Base-by-base conservation (phyloP, 169 alveolate species). In the Toxoplasma gondii region DNA sequence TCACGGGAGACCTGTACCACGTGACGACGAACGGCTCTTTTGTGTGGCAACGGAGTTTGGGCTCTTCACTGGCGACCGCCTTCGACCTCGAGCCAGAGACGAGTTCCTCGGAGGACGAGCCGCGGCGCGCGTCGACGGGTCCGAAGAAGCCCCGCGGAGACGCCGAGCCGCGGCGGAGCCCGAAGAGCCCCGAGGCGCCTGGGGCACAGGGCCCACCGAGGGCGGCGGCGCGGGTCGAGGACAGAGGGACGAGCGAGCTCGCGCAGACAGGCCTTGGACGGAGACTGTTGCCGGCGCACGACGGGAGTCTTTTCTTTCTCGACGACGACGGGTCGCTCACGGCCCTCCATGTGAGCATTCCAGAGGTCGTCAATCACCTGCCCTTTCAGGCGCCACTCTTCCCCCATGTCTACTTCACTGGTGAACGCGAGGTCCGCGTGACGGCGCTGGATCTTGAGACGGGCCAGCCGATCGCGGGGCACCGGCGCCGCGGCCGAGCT, bases 11-110 rank as follows among this genome's bases (percentile, higher is more conserved):
- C 91, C n/a, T 91, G 27, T 91, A 78, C 67, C 83, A 74, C 49
- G 94, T 91, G 54, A 78, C 94, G n/a, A 91, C 94, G 34, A 74
- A 74, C n/a, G 94, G 94, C 0, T 53, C 94, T 34, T 91, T 91
- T 44, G 45, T 78, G 45, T 91, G 94, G 94, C 94, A 91, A 86
- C 69, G 70, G 53, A 87, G 87, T 58, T 44, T 91, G 45, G 94
- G 94, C 29, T 36, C 86, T 53, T 88, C 94, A 22, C 86, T 91
- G 36, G 94, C 94, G 29, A 84, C 94, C 7, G 94, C 94, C 17
- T 91, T 78, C 84, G 94, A 82, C 41, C 69, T 43, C 34, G 90
- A 82, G 90, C 64, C 90, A 12, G 27, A 5, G 31, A 4, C 31
- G 38, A 31, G 38, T 80, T 54, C 80, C 80, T 36, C 39, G 1